phyloP scores from a whole-genome alignment of 2,329 filamentous ascomycete species.

The Canariomyces notabilis region DNA sequence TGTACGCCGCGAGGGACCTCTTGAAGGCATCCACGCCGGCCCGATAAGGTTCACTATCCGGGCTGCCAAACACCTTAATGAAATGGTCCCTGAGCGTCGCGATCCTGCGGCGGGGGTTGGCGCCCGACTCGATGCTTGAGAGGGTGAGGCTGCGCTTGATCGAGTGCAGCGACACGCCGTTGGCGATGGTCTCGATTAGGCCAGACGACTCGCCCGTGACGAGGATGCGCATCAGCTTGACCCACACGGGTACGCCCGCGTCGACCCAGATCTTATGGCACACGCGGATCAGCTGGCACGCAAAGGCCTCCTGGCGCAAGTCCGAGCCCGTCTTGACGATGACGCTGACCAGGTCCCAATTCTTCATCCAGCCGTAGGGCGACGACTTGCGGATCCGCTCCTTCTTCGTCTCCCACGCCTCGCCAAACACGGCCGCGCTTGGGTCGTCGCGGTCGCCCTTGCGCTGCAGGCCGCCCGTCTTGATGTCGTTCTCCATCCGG shows the following conservation, averaged over 20 bases:
- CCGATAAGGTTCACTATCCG: conserved; percentile 63
- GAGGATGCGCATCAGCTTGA: conserved; percentile 80
- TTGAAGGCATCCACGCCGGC: conserved; percentile 75
- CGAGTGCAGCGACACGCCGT: conserved; percentile 81
- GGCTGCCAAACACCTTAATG: conserved; percentile 68
- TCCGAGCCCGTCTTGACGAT: conserved; percentile 85
- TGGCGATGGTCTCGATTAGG: conserved; percentile 82
- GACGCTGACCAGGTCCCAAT: conserved; percentile 81
- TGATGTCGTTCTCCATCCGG: conserved; percentile 85
- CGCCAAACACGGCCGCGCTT: conserved; percentile 79
- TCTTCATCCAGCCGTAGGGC: conserved; percentile 84
- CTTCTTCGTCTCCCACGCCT: conserved; percentile 79
- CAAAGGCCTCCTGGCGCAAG: conserved; percentile 78
- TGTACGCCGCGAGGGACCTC: conserved; percentile 77
- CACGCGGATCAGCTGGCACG: conserved; percentile 76
- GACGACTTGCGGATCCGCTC: conserved; percentile 79
- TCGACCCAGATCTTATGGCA: conserved; percentile 80
- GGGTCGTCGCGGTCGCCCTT: conserved; percentile 81
- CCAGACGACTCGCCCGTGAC: conserved; percentile 82
- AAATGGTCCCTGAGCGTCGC: conserved; percentile 80
- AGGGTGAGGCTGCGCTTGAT: conserved; percentile 77
- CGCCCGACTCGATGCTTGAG: conserved; percentile 65
- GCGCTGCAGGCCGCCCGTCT: conserved; percentile 75
- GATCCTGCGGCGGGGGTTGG: conserved; percentile 69
- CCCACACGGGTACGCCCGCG: conserved; percentile 73